These are phyloP conservation scores for Aspergillus texensis DNA, from an alignment of 2,329 filamentous ascomycete genomes.

Conservation along the genomic window DNA sequence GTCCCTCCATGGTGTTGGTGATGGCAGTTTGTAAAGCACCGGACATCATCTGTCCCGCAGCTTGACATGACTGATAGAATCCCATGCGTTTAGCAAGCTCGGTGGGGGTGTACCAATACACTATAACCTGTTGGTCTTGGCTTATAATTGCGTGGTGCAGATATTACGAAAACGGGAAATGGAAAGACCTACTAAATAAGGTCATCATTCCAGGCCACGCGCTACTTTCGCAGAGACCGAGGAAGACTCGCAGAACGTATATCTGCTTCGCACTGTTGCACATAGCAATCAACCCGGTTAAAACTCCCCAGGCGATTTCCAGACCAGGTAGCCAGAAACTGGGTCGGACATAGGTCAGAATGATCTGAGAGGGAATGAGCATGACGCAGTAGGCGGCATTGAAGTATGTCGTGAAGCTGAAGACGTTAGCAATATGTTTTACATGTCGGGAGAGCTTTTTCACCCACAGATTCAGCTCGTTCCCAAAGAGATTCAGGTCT, in stretches of 20 bases:
- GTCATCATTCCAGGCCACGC: slow-evolving; percentile 1
- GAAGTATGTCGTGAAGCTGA: slow-evolving; percentile 1
- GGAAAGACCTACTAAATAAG: neutral
- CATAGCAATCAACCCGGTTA: neutral
- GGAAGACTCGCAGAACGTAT: neutral
- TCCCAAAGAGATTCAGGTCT: neutral
- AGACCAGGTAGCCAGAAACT: neutral
- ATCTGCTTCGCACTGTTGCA: neutral
- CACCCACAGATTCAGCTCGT: neutral
- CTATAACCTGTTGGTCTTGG: neutral
- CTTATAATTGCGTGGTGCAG: neutral
- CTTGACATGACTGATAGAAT: slow-evolving; percentile 35
- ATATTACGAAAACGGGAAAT: neutral
- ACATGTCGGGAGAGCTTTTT: too few species aligned
- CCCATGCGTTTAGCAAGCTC: slow-evolving; percentile 38
- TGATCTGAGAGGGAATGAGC: neutral
- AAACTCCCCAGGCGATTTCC: neutral
- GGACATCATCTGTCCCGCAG: slow-evolving; percentile 34
- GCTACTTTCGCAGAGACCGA: slow-evolving; percentile 1
- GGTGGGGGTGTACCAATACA: slow-evolving; percentile 4
- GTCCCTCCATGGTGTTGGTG: slow-evolving; percentile 34
- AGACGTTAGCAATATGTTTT: neutral
- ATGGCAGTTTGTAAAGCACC: slow-evolving; percentile 36
- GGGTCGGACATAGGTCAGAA: neutral
- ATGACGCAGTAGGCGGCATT: slow-evolving; percentile 2